Conservation (phyloP, 2,329 filamentous ascomycete species). For the Pseudopithomyces maydicus region DNA sequence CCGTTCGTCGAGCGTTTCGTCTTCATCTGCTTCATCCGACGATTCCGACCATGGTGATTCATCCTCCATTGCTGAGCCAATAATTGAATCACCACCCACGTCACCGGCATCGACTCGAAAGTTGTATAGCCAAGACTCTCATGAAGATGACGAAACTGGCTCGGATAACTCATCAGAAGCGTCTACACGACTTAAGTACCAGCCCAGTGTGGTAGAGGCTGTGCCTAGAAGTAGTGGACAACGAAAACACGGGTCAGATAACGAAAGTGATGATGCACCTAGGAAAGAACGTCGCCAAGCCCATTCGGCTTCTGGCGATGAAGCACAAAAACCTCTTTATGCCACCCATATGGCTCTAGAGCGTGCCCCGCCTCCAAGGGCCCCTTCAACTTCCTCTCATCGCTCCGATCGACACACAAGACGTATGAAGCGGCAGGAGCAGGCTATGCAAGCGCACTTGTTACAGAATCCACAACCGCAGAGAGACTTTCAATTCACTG, state of each 20-base stretch:
- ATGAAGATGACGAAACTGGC: slow-evolving; percentile 15
- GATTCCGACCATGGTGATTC: slow-evolving; percentile 22
- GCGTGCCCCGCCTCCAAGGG: slow-evolving; percentile 24
- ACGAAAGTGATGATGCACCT: slow-evolving; percentile 15
- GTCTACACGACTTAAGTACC: slow-evolving; percentile 36
- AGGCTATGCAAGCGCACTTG: slow-evolving; percentile 40
- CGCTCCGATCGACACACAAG: slow-evolving; percentile 31
- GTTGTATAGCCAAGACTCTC: slow-evolving; percentile 14
- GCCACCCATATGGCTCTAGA: slow-evolving; percentile 20
- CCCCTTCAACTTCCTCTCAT: slow-evolving; percentile 27
- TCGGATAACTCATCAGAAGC: slow-evolving; percentile 36
- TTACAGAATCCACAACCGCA: slow-evolving; percentile 44
- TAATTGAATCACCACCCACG: slow-evolving; percentile 31
- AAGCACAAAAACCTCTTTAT: slow-evolving; percentile 6
- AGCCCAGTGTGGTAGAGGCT: slow-evolving; percentile 17
- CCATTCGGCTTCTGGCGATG: slow-evolving; percentile 13
- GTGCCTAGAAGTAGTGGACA: slow-evolving; percentile 18
- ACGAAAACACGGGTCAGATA: slow-evolving; percentile 24
- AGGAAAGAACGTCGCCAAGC: slow-evolving; percentile 13
- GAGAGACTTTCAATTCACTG: slow-evolving; percentile 34
- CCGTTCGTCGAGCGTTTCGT: slow-evolving; percentile 25
- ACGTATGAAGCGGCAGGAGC: slow-evolving; percentile 38
- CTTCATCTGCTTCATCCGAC: slow-evolving; percentile 21
- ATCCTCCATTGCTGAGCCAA: slow-evolving; percentile 29
- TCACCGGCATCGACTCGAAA: slow-evolving; percentile 34